Base-by-base conservation (phyloP, 2,329 filamentous ascomycete genomes). In the Beauveria scarabaeidicola region DNA sequence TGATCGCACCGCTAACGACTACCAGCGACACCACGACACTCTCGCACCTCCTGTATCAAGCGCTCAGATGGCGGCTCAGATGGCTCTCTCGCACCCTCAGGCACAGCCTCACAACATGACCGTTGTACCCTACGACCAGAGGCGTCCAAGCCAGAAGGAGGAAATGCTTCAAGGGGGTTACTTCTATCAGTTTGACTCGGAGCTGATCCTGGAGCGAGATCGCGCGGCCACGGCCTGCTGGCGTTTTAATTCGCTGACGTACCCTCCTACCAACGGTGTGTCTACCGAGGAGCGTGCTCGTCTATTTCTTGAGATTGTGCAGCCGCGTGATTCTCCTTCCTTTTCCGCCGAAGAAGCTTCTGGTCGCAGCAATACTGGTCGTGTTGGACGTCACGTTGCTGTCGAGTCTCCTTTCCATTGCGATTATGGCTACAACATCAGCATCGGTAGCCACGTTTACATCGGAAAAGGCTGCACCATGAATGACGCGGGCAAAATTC, bases 381-480 rank as follows among this genome's bases (percentile, higher is more conserved):
- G 78, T 25, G 82, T 94, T 5, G 90, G 90, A n/a, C 82, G 86
- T 17, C 84, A 87, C 59, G 87, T 90, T 5, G 79, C 87, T 46
- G 88, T 99, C 27, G 91, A 96, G 68, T 85, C 89, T 3, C 93
- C 93, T 0, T 97, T 99, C 72, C 86, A 81, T 51, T 97, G 93
- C 70, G 91, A 97, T 68, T 97, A 97, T 68, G 94, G 94, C 0
- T 97, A 96, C 75, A 97, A 99, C 71, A 88, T 97, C 66, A 82
- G 83, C 52, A 89, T 99, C 65, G 92, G 90, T 13, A 87, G 92
- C 66, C 87, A 94, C 64, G 90, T 95, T 3, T 83, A 87, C 59
- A 89, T 99, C 65, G 90, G 88, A 19, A 83, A 89, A 59, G 89
- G 90, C 67, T 97, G 92, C 72, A 87, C 86, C 27, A 87, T 97